Conservation (phyloP, 202 grass and related monocot species). For the Sporobolus alterniflorus region DNA sequence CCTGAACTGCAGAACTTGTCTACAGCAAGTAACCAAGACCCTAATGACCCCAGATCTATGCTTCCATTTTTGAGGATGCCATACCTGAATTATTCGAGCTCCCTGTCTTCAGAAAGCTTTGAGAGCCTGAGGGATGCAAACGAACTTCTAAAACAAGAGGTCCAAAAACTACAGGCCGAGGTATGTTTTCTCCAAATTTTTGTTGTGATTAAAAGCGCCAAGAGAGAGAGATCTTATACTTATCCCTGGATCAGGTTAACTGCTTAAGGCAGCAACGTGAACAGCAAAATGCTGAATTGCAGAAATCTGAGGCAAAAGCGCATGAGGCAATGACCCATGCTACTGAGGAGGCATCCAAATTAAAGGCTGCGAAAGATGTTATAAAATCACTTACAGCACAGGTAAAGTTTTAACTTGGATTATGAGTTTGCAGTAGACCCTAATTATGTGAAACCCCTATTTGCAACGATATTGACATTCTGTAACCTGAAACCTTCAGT, state of each 20-base stretch:
- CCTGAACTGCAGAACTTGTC: slow-evolving; percentile 59
- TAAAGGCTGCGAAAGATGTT: slow-evolving; percentile 84
- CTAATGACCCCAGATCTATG: slow-evolving; percentile 50
- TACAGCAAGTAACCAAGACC: slow-evolving; percentile 33
- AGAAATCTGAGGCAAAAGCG: slow-evolving; percentile 80
- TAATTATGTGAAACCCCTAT: not conserved
- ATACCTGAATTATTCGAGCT: slow-evolving; percentile 53
- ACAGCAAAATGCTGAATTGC: slow-evolving; percentile 61
- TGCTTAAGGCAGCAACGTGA: slow-evolving; percentile 60
- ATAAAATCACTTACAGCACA: slow-evolving; percentile 95
- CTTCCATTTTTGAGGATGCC: slow-evolving; percentile 64
- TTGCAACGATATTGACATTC: not conserved
- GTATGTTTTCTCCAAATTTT: slow-evolving; percentile 43
- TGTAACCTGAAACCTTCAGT: not conserved
- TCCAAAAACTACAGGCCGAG: slow-evolving; percentile 84
- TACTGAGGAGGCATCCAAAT: slow-evolving; percentile 80
- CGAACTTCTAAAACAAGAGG: slow-evolving; percentile 86
- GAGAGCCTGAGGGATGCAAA: slow-evolving; percentile 81
- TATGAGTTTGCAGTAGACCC: not conserved
- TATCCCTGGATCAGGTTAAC: slow-evolving; percentile 61
- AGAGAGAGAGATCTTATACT: slow-evolving; percentile 20
- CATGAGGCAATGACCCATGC: slow-evolving; percentile 68
- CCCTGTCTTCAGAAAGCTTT: slow-evolving; percentile 53
- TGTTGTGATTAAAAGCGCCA: not conserved
- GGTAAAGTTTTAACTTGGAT: slow-evolving; percentile 42